Evolutionary conservation across 2,329 filamentous ascomycete genomes (phyloP).

Genomic region (Dactylellina parvicollis): DNA sequence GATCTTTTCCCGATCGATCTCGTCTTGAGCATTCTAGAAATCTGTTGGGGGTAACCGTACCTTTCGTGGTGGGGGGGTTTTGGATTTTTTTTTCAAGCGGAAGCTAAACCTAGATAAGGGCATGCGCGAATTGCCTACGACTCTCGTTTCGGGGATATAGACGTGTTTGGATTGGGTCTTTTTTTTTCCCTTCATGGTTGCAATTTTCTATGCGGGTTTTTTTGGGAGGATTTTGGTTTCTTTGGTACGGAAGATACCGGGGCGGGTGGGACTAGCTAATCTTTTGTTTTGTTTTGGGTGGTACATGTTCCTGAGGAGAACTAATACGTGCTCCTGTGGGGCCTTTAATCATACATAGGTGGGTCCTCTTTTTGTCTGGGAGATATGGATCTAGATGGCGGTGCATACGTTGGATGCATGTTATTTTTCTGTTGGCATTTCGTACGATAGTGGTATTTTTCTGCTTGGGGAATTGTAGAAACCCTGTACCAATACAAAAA

Average conservation of each 20-base stretch:
- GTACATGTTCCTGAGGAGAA: neutral
- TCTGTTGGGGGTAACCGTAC: neutral
- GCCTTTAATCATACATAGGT: slow-evolving; percentile 4
- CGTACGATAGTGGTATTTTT: neutral
- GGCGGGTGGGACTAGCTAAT: neutral
- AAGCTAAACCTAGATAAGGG: neutral
- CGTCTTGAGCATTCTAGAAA: neutral
- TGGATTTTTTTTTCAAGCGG: neutral
- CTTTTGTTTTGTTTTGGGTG: neutral
- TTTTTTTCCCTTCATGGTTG: slow-evolving; percentile 2
- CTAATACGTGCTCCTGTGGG: neutral
- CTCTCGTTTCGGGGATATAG: neutral
- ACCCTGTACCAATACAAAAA: neutral
- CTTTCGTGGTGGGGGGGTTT: neutral
- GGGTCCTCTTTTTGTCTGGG: neutral
- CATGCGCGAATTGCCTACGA: slow-evolving; percentile 6
- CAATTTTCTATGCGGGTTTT: neutral
- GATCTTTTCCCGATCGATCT: neutral
- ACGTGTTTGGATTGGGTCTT: neutral
- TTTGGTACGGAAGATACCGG: slow-evolving; percentile 12
- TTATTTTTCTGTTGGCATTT: neutral
- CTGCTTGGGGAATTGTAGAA: neutral
- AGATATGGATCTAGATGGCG: neutral
- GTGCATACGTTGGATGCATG: neutral
- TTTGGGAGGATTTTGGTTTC: neutral